phyloP scores from a whole-genome alignment of 1,284 basidiomycete species.

The Peniophora sp. region DNA sequence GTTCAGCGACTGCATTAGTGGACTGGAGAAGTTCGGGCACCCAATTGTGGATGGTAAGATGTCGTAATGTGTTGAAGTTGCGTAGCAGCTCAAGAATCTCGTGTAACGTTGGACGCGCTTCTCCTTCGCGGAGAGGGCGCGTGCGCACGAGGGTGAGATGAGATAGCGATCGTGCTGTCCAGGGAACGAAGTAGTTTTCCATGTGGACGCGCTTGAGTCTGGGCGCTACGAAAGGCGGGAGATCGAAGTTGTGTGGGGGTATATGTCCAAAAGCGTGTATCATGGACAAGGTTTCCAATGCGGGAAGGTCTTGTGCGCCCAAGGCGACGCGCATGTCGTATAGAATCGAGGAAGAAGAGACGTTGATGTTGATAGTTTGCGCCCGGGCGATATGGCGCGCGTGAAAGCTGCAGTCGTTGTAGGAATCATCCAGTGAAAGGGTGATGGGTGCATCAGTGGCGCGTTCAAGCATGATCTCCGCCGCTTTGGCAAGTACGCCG shows the following conservation, averaged over 20 bases:
- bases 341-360: background rate
- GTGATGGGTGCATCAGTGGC: background rate
- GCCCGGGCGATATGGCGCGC: background rate
- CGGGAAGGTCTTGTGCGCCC: background rate
- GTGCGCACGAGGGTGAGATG: background rate
- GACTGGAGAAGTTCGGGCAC: background rate
- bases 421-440: background rate
- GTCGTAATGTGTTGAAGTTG: background rate
- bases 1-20: background rate
- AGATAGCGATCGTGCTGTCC: background rate
- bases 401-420: background rate
- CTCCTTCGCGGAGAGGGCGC: background rate
- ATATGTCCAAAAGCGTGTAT: background rate
- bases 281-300: background rate
- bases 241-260: background rate
- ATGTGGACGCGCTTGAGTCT: background rate
- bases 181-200: background rate
- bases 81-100: background rate
- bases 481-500: background rate
- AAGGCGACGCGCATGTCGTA: background rate
- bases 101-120: background rate
- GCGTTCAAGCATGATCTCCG: slow-evolving; percentile 1
- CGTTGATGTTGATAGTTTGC: background rate
- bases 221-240: background rate
- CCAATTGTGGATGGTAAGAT: background rate